Conservation (phyloP, 164 flowering plant genomes). For the Vitis labrusca region DNA sequence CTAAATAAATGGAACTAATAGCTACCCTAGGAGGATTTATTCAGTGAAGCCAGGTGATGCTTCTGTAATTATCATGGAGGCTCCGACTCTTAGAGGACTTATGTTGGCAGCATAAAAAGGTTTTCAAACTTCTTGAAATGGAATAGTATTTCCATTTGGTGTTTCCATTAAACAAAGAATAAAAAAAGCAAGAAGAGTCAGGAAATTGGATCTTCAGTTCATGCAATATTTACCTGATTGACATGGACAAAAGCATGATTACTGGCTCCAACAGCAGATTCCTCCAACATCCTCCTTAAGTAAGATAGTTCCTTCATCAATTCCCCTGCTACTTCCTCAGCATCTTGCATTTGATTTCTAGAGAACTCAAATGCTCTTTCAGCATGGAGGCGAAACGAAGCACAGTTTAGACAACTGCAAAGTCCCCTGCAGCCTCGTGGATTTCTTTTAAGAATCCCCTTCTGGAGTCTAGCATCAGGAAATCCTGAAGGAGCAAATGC, state of each 20-base stretch:
- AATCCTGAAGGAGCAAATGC: background rate
- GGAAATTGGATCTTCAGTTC: background rate
- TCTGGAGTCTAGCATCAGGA: conserved; percentile 19
- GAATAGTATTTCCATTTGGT: too few species aligned
- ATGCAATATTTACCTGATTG: conserved; percentile 34
- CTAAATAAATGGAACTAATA: too few species aligned
- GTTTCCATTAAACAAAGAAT: too few species aligned
- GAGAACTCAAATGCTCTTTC: conserved; percentile 76
- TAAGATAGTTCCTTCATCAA: conserved; percentile 52
- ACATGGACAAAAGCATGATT: conserved; percentile 15
- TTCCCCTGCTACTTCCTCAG: conserved; percentile 55
- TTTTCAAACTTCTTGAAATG: too few species aligned
- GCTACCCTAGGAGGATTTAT: too few species aligned
- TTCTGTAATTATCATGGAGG: too few species aligned
- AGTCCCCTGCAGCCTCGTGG: conserved; percentile 63
- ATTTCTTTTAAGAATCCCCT: conserved; percentile 62
- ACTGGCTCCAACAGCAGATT: conserved; percentile 18
- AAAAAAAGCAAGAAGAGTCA: background rate
- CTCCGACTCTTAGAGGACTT: too few species aligned
- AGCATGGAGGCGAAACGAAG: conserved; percentile 70
- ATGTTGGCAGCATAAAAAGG: too few species aligned
- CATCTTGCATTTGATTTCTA: conserved; percentile 66
- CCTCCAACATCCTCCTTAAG: conserved; percentile 49
- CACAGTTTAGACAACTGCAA: conserved; percentile 58
- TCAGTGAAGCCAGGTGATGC: too few species aligned